These are phyloP conservation scores for Nyssa sinensis DNA, from an alignment of 148 eudicot species.

Conservation along the genomic window DNA sequence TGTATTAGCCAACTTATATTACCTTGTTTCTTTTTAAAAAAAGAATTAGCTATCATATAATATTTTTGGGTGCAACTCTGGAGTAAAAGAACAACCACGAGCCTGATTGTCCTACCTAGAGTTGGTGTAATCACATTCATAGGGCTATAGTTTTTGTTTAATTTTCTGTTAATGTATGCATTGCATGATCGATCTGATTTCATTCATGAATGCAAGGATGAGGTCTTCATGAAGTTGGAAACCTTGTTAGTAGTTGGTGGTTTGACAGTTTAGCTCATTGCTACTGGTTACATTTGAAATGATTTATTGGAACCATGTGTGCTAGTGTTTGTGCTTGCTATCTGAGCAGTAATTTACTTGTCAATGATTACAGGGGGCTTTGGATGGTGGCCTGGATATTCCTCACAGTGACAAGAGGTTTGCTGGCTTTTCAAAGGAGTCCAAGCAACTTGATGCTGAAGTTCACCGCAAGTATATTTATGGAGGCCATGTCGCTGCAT, in stretches of 20 bases:
- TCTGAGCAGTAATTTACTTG: not conserved
- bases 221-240: too few species aligned
- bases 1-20: too few species aligned
- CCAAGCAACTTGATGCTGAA: slow-evolving; percentile 68
- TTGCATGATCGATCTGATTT: too few species aligned
- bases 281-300: not conserved
- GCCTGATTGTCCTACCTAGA: too few species aligned
- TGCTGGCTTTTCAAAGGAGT: slow-evolving; percentile 70
- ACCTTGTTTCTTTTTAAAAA: too few species aligned
- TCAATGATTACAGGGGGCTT: slow-evolving; percentile 51
- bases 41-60: too few species aligned
- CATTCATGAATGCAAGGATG: too few species aligned
- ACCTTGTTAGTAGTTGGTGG: too few species aligned
- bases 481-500: slow-evolving; percentile 79
- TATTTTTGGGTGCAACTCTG: not conserved
- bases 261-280: not conserved
- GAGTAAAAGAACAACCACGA: not conserved
- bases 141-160: too few species aligned
- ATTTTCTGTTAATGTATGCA: not conserved
- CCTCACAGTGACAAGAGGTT: slow-evolving; percentile 87
- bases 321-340: not conserved
- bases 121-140: not conserved
- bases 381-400: slow-evolving; percentile 83
- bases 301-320: not conserved
- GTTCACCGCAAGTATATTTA: slow-evolving; percentile 74